Base-by-base conservation (phyloP, 805 yeast genomes). In the Yarrowia alimentaria region DNA sequence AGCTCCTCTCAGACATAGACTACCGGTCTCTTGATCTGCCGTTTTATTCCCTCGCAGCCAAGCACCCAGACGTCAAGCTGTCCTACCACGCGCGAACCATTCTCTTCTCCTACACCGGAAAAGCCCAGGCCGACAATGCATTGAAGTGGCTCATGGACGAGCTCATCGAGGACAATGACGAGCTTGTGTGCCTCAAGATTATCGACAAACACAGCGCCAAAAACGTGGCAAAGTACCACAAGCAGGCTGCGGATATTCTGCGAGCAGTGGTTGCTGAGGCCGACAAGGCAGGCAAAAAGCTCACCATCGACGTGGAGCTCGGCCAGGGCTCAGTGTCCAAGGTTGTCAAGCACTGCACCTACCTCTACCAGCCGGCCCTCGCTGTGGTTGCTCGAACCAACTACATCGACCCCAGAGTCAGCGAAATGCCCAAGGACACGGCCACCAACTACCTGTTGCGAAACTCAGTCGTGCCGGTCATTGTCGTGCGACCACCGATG, bases 101-200 rank as follows among this genome's bases (percentile, higher is more conserved):
- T 16, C 50, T 43, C 18, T 43, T 43, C 13, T 30, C 37, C 14
- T 43, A 30, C 37, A 43, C 50, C n/a, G 50, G 50, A 14, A 43
- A 51, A 25, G 26, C 25, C 13, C 32, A 30, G 18, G 32, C 77
- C 18, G 64, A 68, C 16, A 60, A 62, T 11, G 76, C 76, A 3
- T 55, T 75, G 19, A 67, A 64, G 33, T 75, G 78, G 78, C 64
- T 74, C 1, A 54, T 75, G 12, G 72, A 69, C 37, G 71, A 74
- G 53, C 61, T 75, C 50, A 60, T 69, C 16, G 65, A 61, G 24
- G 76, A 75, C 54, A 73, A 73, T 16, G 79, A 75, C 56, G 75
- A 72, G 22, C 56, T 75, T 6, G 71, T 75, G 4, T 70, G 76
- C 35, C 58, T 75, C 16, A 62, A 74, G 24, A 78, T 72, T 10